Conservation (phyloP, 1,284 basidiomycete species). For the Pyrrhoderma noxium region DNA sequence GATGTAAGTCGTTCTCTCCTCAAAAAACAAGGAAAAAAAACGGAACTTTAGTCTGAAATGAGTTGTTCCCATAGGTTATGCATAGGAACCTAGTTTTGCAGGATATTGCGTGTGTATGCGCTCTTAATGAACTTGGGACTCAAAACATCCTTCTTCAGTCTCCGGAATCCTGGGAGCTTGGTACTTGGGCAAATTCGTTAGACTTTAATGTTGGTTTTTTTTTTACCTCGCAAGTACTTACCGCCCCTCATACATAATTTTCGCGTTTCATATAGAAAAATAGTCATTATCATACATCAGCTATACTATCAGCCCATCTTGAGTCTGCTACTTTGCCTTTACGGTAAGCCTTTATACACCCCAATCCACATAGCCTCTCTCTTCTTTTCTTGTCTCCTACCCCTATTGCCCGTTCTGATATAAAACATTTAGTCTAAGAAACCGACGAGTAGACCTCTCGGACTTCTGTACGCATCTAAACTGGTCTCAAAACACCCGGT, state of each 20-base stretch:
- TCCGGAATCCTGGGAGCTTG: constrained; percentile 34
- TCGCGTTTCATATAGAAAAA: constrained; percentile 31
- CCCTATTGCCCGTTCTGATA: too few species aligned
- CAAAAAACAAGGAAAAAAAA: too few species aligned
- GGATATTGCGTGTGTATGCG: constrained; percentile 52
- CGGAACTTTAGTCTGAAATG: too few species aligned
- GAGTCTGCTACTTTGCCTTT: constrained; percentile 59
- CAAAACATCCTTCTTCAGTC: constrained; percentile 49
- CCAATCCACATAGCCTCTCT: too few species aligned
- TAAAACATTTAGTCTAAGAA: background rate
- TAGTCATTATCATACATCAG: constrained; percentile 49
- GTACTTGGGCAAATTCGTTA: constrained; percentile 38
- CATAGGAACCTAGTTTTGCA: constrained; percentile 40
- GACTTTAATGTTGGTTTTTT: constrained; percentile 34
- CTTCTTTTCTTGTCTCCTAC: too few species aligned
- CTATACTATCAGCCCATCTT: constrained; percentile 59
- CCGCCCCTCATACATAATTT: too few species aligned
- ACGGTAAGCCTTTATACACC: constrained; percentile 37
- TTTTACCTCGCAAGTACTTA: too few species aligned
- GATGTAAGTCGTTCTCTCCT: constrained; percentile 32
- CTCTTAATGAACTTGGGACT: constrained; percentile 45
- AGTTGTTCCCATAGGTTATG: constrained; percentile 24
- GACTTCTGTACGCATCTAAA: constrained; percentile 45
- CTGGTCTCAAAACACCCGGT: constrained; percentile 44
- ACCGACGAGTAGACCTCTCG: constrained; percentile 31